Evolutionary conservation across 2,329 filamentous ascomycete genomes (phyloP).

Genomic region (Ceratocystis alfenasii): DNA sequence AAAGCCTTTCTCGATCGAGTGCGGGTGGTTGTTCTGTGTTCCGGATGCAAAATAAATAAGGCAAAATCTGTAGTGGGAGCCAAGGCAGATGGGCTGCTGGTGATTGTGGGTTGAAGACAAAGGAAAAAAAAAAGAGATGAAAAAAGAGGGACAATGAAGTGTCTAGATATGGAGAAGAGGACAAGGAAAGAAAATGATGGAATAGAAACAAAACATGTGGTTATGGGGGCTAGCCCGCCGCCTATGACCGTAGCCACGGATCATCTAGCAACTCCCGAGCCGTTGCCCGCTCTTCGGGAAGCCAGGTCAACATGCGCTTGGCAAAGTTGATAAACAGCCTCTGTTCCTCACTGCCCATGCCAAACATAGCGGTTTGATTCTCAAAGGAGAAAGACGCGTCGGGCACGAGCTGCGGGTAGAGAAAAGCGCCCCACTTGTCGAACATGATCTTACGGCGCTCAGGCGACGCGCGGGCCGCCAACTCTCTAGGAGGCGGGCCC

Average conservation of each 20-base stretch:
- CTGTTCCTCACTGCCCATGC: slow-evolving; percentile 24
- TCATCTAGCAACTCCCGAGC: slow-evolving; percentile 28
- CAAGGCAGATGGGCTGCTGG: neutral
- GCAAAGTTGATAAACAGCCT: slow-evolving; percentile 27
- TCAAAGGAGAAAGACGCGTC: slow-evolving; percentile 19
- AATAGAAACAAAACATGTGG: neutral
- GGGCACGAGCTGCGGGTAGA: slow-evolving; percentile 18
- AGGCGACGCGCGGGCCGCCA: slow-evolving; percentile 24
- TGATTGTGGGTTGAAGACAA: neutral
- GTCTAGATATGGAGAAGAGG: neutral
- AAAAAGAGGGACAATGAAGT: neutral
- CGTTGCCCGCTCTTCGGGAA: slow-evolving; percentile 27
- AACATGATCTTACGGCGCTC: slow-evolving; percentile 19
- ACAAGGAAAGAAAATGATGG: neutral
- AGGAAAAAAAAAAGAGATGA: neutral
- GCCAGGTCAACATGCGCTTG: slow-evolving; percentile 28
- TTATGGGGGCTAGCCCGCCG: neutral
- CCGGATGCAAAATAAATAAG: slow-evolving; percentile 14
- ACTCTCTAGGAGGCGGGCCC: slow-evolving; percentile 26
- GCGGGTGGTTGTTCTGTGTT: slow-evolving; percentile 5
- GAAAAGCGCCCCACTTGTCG: slow-evolving; percentile 18
- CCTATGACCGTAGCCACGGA: slow-evolving; percentile 25
- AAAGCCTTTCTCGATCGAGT: neutral
- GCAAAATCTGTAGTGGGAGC: neutral
- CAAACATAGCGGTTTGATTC: slow-evolving; percentile 19